These are phyloP conservation scores for Henckelia pumila DNA, from an alignment of 257 asterid genomes.

Conservation along the genomic window DNA sequence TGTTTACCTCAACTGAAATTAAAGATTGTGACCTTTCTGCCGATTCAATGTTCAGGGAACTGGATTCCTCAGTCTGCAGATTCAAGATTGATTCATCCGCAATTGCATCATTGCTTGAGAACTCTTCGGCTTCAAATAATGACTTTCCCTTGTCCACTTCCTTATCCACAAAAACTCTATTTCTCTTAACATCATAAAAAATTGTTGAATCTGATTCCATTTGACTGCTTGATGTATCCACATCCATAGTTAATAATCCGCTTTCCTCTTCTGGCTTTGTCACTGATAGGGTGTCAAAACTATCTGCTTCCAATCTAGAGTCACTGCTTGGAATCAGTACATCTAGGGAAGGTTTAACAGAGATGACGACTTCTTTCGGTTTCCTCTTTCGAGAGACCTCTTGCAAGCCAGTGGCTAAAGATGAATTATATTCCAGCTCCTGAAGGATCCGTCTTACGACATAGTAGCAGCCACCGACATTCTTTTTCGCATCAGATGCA, in stretches of 20 bases:
- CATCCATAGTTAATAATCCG: constrained; percentile 7
- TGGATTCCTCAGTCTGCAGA: background rate
- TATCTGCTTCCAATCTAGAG: constrained; percentile 5
- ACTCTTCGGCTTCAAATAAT: background rate
- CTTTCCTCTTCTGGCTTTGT: background rate
- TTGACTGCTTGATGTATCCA: background rate
- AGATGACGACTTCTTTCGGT: constrained; percentile 11
- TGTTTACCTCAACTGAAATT: constrained; percentile 25
- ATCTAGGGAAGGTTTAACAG: background rate
- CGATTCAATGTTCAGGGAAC: constrained; percentile 20
- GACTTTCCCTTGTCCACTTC: background rate
- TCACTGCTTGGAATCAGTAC: constrained; percentile 4
- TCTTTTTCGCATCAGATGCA: constrained; percentile 29
- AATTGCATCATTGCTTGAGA: background rate
- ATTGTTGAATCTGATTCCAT: background rate
- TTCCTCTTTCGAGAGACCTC: constrained; percentile 29
- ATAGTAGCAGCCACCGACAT: constrained; percentile 69
- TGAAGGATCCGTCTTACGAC: constrained; percentile 43
- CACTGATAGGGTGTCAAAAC: background rate
- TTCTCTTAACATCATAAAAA: background rate
- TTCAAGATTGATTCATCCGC: background rate
- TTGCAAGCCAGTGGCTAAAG: constrained; percentile 23
- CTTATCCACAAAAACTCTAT: background rate
- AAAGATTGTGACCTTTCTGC: constrained; percentile 29
- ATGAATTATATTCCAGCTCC: constrained; percentile 51